A percentile compares a stretch with the other conserved stretches of the same genome.
Conservation (phyloP, 2,329 filamentous ascomycete genomes). For the Alternaria infectoria region DNA sequence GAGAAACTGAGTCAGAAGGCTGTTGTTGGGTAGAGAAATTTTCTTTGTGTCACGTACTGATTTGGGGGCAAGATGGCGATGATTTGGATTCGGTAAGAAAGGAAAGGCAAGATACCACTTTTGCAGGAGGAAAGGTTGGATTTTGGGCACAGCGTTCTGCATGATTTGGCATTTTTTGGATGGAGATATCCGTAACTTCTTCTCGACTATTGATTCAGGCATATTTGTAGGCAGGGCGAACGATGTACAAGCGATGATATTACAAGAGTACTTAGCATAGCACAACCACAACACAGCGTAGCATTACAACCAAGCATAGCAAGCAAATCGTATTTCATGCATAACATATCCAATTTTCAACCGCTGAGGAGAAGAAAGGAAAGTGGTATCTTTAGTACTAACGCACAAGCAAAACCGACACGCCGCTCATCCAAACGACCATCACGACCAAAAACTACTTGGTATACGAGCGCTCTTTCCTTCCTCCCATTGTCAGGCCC, state of each 20-base stretch:
- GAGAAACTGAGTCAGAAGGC: slow-evolving; percentile 91
- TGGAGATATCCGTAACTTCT: not conserved
- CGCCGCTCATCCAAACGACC: not conserved
- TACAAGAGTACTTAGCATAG: slow-evolving; percentile 14
- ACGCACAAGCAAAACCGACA: slow-evolving; percentile 3
- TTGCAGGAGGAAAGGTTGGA: not conserved
- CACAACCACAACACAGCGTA: slow-evolving; percentile 10
- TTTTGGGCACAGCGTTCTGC: slow-evolving; percentile 2
- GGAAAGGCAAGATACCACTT: not conserved
- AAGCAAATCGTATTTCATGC: slow-evolving; percentile 4
- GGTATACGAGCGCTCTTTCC: slow-evolving; percentile 17
- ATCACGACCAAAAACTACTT: not conserved
- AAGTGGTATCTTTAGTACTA: slow-evolving; percentile 25
- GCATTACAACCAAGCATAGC: not conserved
- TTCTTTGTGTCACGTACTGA: not conserved
- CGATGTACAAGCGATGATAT: slow-evolving; percentile 5
- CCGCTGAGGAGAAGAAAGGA: slow-evolving; percentile 5
- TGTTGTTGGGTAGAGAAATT: slow-evolving; percentile 57
- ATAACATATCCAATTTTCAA: slow-evolving; percentile 3
- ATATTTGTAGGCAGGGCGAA: slow-evolving; percentile 10
- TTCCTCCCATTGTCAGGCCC: slow-evolving; percentile 30
- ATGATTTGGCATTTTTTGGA: not conserved
- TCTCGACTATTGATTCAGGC: not conserved
- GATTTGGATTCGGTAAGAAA: not conserved
- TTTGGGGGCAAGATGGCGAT: not conserved